These are phyloP conservation scores for Aureobasidium sp. DNA, from an alignment of 2,329 filamentous ascomycete genomes.

Conservation along the genomic window DNA sequence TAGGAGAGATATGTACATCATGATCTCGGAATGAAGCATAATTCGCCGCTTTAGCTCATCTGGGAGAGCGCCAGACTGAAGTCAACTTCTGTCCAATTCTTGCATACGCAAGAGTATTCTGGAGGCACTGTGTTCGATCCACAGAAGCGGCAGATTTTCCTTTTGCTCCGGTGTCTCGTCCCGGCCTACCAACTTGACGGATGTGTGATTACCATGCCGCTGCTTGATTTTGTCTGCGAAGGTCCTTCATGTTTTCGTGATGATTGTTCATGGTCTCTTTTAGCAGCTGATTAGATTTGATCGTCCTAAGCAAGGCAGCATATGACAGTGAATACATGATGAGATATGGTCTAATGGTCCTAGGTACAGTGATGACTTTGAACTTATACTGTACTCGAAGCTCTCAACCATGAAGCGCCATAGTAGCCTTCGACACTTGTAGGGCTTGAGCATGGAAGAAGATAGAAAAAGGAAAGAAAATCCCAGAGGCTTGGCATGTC, in stretches of 20 bases:
- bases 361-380: background rate
- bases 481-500: background rate
- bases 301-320: background rate
- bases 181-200: background rate
- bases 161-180: background rate
- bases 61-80: constrained; percentile 34
- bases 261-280: background rate
- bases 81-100: constrained; percentile 24
- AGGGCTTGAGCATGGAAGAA: background rate
- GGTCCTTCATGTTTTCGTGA: background rate
- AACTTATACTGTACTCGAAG: background rate
- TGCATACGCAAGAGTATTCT: constrained; percentile 27
- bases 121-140: constrained; percentile 34
- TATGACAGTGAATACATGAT: too few species aligned
- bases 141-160: constrained; percentile 26
- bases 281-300: background rate
- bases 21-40: background rate
- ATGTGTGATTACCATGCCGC: background rate
- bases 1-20: too few species aligned
- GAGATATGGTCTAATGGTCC: background rate
- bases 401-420: background rate
- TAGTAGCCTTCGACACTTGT: background rate
- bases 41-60: constrained; percentile 30
- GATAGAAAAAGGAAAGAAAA: background rate
- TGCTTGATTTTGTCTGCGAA: background rate